A percentile compares a stretch with the other conserved stretches of the same genome.
Evolutionary conservation across 176 grass and related monocot genomes (phyloP).

Genomic region (Secale cereale): DNA sequence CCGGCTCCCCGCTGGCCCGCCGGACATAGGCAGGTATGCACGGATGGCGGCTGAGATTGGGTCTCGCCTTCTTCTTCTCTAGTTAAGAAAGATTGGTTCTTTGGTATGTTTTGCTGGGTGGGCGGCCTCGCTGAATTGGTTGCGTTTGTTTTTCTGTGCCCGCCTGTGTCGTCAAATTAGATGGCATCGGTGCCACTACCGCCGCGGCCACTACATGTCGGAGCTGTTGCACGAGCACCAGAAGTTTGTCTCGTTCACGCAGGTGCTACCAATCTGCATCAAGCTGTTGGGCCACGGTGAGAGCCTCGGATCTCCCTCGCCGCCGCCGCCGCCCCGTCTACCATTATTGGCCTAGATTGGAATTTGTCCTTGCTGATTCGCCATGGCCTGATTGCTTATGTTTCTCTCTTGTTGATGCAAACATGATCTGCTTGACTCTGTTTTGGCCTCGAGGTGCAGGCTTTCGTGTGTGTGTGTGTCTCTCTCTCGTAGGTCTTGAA

Average conservation of each 20-base stretch:
- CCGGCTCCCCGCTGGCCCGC: conserved; percentile 30
- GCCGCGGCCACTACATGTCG: conserved; percentile 70
- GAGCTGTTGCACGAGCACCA: conserved; percentile 81
- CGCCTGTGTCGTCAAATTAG: conserved; percentile 15
- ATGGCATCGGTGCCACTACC: no score
- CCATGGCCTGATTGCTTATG: not conserved
- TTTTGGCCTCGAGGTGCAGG: not conserved
- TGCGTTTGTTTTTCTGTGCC: not conserved
- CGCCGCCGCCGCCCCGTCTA: not conserved
- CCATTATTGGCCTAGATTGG: conserved; percentile 26
- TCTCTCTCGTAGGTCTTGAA: not conserved
- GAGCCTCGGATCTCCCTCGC: conserved; percentile 2
- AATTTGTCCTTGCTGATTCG: not conserved
- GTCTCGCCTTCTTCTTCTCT: no score
- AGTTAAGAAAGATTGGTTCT: conserved; percentile 13
- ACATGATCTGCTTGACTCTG: not conserved
- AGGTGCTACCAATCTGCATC: conserved; percentile 90
- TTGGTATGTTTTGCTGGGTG: not conserved
- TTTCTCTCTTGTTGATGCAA: not conserved
- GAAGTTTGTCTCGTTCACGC: conserved; percentile 85
- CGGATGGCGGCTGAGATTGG: conserved; percentile 8
- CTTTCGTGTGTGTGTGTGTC: not conserved
- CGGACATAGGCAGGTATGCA: conserved; percentile 53
- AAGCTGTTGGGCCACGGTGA: no score
- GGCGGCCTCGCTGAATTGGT: conserved; percentile 16